Conservation (phyloP, 1,284 basidiomycete genomes). For the Macrocystidia cucumis region DNA sequence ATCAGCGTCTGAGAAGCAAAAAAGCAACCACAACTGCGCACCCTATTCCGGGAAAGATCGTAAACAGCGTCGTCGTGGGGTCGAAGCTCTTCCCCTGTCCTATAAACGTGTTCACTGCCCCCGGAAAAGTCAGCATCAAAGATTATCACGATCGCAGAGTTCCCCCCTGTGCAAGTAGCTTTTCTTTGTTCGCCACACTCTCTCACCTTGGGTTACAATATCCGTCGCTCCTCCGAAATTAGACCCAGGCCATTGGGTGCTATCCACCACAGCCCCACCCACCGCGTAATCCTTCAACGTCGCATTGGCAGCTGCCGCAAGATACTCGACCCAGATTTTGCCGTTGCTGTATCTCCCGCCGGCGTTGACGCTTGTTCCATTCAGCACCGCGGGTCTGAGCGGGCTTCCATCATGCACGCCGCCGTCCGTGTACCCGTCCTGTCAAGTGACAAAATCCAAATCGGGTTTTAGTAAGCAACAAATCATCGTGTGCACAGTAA, state of each 20-base stretch:
- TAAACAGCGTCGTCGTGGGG: conserved; percentile 27
- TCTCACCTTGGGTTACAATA: conserved; percentile 23
- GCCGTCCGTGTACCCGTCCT: conserved; percentile 30
- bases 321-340: conserved; percentile 27
- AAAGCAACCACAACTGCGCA: conserved; percentile 14
- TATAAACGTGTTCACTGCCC: conserved; percentile 14
- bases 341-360: conserved; percentile 31
- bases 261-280: conserved; percentile 25
- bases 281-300: conserved; percentile 37
- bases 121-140: background rate
- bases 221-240: conserved; percentile 15
- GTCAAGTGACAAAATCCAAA: too few species aligned
- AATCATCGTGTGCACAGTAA: too few species aligned
- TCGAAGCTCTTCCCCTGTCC: conserved; percentile 14
- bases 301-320: conserved; percentile 24
- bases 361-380: conserved; percentile 24
- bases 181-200: too few species aligned
- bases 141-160: background rate
- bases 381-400: conserved; percentile 20
- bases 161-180: background rate
- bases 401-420: conserved; percentile 20
- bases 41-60: conserved; percentile 31
- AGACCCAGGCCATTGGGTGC: conserved; percentile 23
- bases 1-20: background rate
- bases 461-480: too few species aligned